Evolutionary conservation across 352 stramenopile species (phyloP).

Genomic region (Elongisporangium prolatum): DNA sequence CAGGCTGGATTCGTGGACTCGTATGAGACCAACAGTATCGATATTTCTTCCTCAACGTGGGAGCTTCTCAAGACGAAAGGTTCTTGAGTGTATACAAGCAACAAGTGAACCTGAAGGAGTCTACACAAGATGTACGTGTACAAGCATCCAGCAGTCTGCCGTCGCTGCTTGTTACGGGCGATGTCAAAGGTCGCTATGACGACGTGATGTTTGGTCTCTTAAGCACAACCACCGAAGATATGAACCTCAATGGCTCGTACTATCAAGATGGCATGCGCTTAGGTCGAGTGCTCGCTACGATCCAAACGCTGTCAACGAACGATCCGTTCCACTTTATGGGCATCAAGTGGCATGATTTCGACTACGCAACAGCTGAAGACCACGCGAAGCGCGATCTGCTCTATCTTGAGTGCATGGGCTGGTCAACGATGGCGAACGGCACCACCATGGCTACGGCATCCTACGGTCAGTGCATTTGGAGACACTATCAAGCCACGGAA

Average conservation of each 20-base stretch:
- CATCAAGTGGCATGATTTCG: slow-evolving; percentile 47
- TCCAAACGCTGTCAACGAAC: slow-evolving; percentile 30
- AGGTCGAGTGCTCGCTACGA: background rate
- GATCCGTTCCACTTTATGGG: slow-evolving; percentile 42
- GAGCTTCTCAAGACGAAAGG: background rate
- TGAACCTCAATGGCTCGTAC: background rate
- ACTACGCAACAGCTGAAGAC: background rate
- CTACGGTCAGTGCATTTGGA: background rate
- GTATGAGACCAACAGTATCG: background rate
- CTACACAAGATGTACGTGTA: background rate
- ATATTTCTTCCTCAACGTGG: background rate
- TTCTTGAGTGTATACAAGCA: background rate
- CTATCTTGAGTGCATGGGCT: background rate
- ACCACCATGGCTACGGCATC: background rate
- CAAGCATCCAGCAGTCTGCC: background rate
- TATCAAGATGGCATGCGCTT: background rate
- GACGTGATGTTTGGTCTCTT: background rate
- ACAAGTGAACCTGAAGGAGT: background rate
- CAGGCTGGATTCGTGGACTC: too few species aligned
- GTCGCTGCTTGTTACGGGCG: background rate
- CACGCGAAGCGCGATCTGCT: background rate
- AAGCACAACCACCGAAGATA: background rate
- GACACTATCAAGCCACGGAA: background rate
- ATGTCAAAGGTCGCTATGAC: background rate
- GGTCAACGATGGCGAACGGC: background rate